Percentiles rank a stretch among this genome's conserved stretches.
These are phyloP conservation scores for Exophiala viscosa DNA, from an alignment of 2,329 filamentous ascomycete species.

Conservation along the genomic window DNA sequence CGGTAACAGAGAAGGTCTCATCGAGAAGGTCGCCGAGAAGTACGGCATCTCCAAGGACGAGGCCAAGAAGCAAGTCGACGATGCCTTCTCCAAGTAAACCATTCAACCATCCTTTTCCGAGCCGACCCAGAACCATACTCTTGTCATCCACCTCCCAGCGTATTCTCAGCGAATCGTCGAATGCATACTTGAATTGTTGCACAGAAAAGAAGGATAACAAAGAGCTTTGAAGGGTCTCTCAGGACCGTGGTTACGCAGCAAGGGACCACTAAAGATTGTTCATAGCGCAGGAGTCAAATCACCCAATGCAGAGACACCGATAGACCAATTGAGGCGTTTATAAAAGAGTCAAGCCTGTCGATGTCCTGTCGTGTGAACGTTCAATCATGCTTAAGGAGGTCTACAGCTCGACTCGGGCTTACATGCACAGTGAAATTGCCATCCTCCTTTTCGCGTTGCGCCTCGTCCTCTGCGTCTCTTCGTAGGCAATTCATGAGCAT, in stretches of 20 bases:
- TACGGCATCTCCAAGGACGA: constrained; percentile 26
- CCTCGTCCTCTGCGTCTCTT: no score
- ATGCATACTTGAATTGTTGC: neutral
- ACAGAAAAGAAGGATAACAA: neutral
- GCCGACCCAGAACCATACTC: neutral
- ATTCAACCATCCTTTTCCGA: neutral
- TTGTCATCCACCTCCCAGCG: neutral
- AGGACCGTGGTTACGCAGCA: neutral
- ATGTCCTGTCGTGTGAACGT: no score
- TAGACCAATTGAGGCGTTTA: no score
- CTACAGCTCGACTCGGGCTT: no score
- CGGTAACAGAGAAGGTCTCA: constrained; percentile 22
- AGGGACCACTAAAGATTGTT: neutral
- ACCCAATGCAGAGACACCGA: neutral
- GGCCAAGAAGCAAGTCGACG: constrained; percentile 22
- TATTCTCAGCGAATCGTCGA: neutral
- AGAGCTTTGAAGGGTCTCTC: neutral
- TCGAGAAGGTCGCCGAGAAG: constrained; percentile 20
- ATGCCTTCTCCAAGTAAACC: constrained; percentile 16
- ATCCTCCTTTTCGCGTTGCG: no score
- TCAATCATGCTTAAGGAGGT: no score
- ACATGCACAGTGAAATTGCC: no score
- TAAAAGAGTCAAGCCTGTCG: no score
- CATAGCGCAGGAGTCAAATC: constrained; percentile 3
- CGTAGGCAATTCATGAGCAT: no score